Percentiles rank a stretch among this genome's conserved stretches.
Evolutionary conservation across 2,329 filamentous ascomycete species (phyloP).

Genomic region (Fusarium metavorans): DNA sequence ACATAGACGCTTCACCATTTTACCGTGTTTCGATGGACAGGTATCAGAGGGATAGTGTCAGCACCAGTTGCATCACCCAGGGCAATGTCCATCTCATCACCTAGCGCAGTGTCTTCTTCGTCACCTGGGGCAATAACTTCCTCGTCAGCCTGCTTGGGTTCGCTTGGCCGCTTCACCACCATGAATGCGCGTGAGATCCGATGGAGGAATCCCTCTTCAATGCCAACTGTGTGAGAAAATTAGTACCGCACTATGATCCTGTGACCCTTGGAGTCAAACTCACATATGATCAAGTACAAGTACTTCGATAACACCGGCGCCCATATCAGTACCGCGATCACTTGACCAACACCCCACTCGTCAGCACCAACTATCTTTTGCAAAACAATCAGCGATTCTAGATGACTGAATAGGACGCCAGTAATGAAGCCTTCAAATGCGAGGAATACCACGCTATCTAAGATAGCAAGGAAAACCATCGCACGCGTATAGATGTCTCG

Average conservation of each 20-base stretch:
- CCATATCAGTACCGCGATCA: slow-evolving; percentile 19
- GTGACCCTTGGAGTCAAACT: neutral
- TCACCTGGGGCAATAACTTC: neutral
- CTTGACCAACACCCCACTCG: slow-evolving; percentile 21
- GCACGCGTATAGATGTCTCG: too few relatives aligned
- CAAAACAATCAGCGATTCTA: too few relatives aligned
- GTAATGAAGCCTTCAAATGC: too few relatives aligned
- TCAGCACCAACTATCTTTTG: too few relatives aligned
- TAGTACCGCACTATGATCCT: neutral
- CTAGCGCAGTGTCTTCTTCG: neutral
- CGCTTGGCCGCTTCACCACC: neutral
- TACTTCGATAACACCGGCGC: slow-evolving; percentile 23
- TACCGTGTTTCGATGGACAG: neutral
- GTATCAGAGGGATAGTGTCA: neutral
- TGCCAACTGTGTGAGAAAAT: neutral
- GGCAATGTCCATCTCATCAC: neutral
- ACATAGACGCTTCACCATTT: neutral
- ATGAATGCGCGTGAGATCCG: neutral
- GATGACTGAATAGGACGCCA: too few relatives aligned
- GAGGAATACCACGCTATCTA: too few relatives aligned
- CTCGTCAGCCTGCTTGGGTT: neutral
- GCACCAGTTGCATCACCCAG: neutral
- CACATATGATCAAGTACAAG: slow-evolving; percentile 16
- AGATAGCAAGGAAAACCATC: too few relatives aligned
- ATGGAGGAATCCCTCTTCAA: neutral